Base-by-base conservation (phyloP, 2,329 filamentous ascomycete genomes). In the Drechslerella coelobrocha region DNA sequence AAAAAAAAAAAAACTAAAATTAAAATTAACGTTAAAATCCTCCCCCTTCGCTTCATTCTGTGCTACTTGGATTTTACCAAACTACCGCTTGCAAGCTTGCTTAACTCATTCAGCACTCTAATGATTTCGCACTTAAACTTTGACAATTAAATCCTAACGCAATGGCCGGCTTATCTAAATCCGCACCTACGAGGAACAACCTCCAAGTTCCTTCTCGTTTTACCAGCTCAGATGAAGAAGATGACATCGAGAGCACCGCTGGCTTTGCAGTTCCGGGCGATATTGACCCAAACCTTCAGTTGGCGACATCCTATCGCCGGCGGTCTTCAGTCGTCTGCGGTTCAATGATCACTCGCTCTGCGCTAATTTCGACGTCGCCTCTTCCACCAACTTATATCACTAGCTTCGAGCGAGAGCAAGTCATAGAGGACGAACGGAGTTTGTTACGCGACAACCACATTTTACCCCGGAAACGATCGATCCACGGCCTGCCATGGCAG, bases 401-500 rank as follows among this genome's bases (percentile, higher is more conserved):
- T 12, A 81, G 81, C 51, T 77, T 81, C 6, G 87, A 89, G 76
- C 81, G 81, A 73, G 83, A 83, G 75, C 82, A 84, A 75, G 84
- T 84, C 19, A 82, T 84, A 27, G 79, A 84, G 45, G 85, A 84
- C 2, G 86, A 88, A 77, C 80, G 82, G 71, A 86, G 84, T 69
- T 78, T 89, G n/a, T 78, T 89, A 63, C 80, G 85, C 52, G 86
- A 89, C 74, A 88, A 88, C 75, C 83, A 88, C 76, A 80, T 88
- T 41, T 79, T 87, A n/a, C 85, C 86, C 2, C 84, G 86, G 17
- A 88, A 87, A 76, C 84, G 85, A 69, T 76, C 76, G 1, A 74
- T 77, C 2, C 77, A 56, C 77, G 76, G 12, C 73, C 74, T 72
- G 76, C 79, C 4, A 55, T 82, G 72, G 65, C 74, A 77, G 29